Evolutionary conservation across 164 flowering plant genomes (phyloP).

Genomic region (Malania oleifera): DNA sequence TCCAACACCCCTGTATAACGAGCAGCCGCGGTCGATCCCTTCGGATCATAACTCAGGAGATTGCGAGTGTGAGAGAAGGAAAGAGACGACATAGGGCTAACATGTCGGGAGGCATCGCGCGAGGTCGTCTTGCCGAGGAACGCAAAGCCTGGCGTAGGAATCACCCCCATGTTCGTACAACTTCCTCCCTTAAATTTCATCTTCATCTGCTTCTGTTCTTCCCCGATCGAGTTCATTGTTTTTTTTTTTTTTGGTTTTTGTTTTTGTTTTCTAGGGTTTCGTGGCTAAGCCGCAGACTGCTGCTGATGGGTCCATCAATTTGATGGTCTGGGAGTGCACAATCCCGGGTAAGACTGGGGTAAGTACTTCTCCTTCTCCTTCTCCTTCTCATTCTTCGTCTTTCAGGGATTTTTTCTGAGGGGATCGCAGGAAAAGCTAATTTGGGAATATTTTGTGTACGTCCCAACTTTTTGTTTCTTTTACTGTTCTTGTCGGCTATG

Average conservation of each 20-base stretch:
- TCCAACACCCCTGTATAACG: no score
- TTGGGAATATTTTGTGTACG: no score
- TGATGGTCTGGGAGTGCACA: constrained; percentile 56
- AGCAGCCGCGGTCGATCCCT: no score
- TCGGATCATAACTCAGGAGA: no score
- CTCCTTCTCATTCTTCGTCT: background rate
- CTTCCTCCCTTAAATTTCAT: background rate
- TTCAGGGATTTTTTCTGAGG: background rate
- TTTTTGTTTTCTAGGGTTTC: constrained; percentile 39
- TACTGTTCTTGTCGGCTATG: no score
- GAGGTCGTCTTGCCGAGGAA: constrained; percentile 71
- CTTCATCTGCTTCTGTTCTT: background rate
- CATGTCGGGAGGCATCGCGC: constrained; percentile 67
- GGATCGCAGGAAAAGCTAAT: no score
- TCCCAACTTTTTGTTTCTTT: no score
- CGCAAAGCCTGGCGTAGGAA: constrained; percentile 67
- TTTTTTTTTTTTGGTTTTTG: constrained; percentile 8
- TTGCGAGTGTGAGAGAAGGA: no score
- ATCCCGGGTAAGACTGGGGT: constrained; percentile 63
- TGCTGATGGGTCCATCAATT: constrained; percentile 45
- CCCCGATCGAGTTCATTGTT: background rate
- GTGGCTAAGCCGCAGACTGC: constrained; percentile 55
- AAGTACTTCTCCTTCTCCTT: constrained; percentile 15
- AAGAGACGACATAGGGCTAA: background rate
- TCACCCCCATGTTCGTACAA: constrained; percentile 55